Conservation (phyloP, 2,329 filamentous ascomycete species). For the Diaporthe citri region DNA sequence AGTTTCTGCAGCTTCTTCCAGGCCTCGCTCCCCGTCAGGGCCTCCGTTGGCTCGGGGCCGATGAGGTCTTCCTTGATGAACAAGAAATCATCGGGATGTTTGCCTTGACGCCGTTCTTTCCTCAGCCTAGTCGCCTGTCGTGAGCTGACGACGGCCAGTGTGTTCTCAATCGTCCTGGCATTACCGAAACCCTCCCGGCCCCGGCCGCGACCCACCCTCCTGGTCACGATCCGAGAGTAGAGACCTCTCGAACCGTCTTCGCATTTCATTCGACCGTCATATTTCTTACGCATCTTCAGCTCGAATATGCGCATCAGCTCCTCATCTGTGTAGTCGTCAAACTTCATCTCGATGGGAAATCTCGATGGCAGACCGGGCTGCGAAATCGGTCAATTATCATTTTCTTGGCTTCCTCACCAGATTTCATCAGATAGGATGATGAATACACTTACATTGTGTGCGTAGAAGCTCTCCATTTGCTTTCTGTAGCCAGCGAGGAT, state of each 20-base stretch:
- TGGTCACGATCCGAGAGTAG: conserved; percentile 72
- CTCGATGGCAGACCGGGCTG: conserved; percentile 74
- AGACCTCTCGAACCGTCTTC: conserved; percentile 71
- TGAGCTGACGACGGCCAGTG: conserved; percentile 63
- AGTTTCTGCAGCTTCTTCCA: conserved; percentile 71
- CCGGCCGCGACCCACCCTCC: conserved; percentile 72
- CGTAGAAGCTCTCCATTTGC: conserved; percentile 82
- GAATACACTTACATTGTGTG: conserved; percentile 65
- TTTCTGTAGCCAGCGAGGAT: conserved; percentile 80
- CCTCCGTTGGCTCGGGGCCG: conserved; percentile 72
- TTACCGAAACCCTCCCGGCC: conserved; percentile 80
- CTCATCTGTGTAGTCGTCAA: conserved; percentile 75
- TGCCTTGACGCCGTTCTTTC: conserved; percentile 57
- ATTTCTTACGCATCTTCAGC: conserved; percentile 66
- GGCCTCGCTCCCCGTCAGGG: conserved; percentile 63
- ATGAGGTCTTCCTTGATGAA: conserved; percentile 78
- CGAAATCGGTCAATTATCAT: background rate
- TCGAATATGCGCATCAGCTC: conserved; percentile 75
- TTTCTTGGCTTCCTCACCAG: background rate
- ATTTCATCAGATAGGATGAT: background rate
- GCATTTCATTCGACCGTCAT: conserved; percentile 65
- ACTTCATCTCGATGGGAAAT: conserved; percentile 75
- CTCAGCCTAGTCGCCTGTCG: conserved; percentile 71
- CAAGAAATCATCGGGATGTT: conserved; percentile 66
- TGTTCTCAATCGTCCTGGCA: conserved; percentile 76